phyloP scores from a whole-genome alignment of 2,329 filamentous ascomycete species.

The Colletotrichum navitas region DNA sequence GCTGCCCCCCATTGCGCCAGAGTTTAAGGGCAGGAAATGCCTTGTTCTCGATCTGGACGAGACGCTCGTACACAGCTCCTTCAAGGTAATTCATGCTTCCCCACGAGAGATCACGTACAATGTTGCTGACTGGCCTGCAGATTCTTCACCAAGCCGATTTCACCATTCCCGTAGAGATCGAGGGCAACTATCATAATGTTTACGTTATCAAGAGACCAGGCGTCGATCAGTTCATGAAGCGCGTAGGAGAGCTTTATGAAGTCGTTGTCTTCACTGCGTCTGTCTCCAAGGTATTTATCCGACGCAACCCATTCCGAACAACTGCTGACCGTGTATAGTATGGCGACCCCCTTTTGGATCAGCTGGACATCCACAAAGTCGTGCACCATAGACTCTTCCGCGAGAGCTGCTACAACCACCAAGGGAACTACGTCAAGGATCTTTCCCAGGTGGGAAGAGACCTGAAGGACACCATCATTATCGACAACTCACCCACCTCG shows the following conservation, averaged over 20 bases:
- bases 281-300: slow-evolving; percentile 84
- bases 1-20: slow-evolving; percentile 83
- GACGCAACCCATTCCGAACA: slow-evolving; percentile 43
- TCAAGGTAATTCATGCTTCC: slow-evolving; percentile 78
- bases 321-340: slow-evolving; percentile 69
- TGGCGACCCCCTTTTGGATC: slow-evolving; percentile 93
- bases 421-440: slow-evolving; percentile 99
- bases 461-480: slow-evolving; percentile 97
- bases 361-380: slow-evolving; percentile 96
- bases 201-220: slow-evolving; percentile 99
- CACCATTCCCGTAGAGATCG: slow-evolving; percentile 98
- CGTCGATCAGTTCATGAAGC: slow-evolving; percentile 98
- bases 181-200: slow-evolving; percentile 98
- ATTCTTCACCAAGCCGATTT: slow-evolving; percentile 98
- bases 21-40: slow-evolving; percentile 90
- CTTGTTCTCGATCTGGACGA: slow-evolving; percentile 96
- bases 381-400: slow-evolving; percentile 97
- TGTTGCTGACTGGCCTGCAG: slow-evolving; percentile 59
- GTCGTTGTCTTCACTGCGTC: slow-evolving; percentile 99
- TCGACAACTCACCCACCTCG: slow-evolving; percentile 98
- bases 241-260: slow-evolving; percentile 96
- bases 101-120: slow-evolving; percentile 14
- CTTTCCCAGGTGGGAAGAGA: slow-evolving; percentile 96
- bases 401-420: slow-evolving; percentile 99
- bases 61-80: slow-evolving; percentile 97